Conservation (phyloP, 257 asterid genomes). For the Eustoma russellianum region DNA sequence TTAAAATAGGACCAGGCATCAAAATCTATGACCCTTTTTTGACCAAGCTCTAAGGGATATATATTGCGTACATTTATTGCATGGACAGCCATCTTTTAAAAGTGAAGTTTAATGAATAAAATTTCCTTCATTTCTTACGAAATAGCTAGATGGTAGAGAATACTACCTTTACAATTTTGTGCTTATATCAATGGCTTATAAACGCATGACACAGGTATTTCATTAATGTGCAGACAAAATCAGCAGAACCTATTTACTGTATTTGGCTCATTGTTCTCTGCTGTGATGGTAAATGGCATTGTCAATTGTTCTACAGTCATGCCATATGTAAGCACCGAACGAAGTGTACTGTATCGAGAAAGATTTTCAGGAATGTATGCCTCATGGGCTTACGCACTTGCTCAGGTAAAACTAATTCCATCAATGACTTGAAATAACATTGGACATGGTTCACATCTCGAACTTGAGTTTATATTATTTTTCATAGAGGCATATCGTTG, state of each 20-base stretch:
- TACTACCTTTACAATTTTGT: no score
- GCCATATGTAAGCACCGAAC: conserved; percentile 19
- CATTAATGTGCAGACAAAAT: conserved; percentile 3
- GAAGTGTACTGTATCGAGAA: conserved; percentile 22
- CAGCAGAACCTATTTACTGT: conserved; percentile 18
- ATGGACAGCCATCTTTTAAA: no score
- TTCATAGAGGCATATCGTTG: no score
- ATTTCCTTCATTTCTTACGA: not conserved
- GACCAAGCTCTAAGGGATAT: not conserved
- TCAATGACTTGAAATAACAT: no score
- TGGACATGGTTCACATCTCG: no score
- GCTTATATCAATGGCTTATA: not conserved
- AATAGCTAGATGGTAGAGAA: not conserved
- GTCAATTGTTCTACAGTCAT: conserved; percentile 11
- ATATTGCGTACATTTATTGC: not conserved
- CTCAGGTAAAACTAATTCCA: conserved; percentile 11
- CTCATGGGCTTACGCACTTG: conserved; percentile 20
- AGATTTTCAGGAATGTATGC: conserved; percentile 28
- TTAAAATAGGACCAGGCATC: not conserved
- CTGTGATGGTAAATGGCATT: conserved; percentile 15
- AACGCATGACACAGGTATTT: not conserved
- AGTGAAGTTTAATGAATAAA: no score
- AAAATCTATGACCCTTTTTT: not conserved
- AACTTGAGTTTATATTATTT: no score
- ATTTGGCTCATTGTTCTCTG: conserved; percentile 15